phyloP scores from a whole-genome alignment of 192 early-diverging fungal species.

The Powellomyces hirtus region DNA sequence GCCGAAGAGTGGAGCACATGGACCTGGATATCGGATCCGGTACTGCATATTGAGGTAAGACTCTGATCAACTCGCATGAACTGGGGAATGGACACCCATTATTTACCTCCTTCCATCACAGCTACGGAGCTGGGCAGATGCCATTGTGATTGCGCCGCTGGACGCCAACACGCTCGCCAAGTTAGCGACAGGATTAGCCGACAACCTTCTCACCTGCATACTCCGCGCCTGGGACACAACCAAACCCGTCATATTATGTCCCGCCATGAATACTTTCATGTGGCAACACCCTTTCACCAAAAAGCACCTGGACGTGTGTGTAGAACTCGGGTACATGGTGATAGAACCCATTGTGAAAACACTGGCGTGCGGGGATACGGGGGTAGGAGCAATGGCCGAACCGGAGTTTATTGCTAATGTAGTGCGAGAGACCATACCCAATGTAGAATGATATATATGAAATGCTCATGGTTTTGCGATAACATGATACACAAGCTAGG shows the following conservation, averaged over 20 bases:
- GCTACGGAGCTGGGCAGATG: constrained; percentile 93
- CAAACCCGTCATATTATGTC: constrained; percentile 75
- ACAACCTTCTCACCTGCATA: constrained; percentile 90
- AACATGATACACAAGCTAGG: no score
- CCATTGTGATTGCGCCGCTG: constrained; percentile 83
- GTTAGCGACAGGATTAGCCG: constrained; percentile 84
- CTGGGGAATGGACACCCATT: no score
- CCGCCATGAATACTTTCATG: constrained; percentile 99
- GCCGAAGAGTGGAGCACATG: constrained; percentile 89
- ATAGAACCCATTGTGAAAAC: constrained; percentile 78
- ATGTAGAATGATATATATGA: no score
- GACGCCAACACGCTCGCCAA: constrained; percentile 95
- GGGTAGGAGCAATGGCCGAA: constrained; percentile 89
- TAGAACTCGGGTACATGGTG: constrained; percentile 59
- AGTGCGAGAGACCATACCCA: neutral
- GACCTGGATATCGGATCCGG: constrained; percentile 81
- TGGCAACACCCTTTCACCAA: constrained; percentile 89
- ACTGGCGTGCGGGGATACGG: constrained; percentile 89
- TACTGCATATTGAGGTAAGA: constrained; percentile 89
- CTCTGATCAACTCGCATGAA: neutral
- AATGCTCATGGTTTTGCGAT: no score
- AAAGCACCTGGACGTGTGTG: constrained; percentile 54
- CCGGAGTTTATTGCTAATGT: constrained; percentile 53
- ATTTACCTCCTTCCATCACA: constrained; percentile 20
- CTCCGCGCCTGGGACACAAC: constrained; percentile 82